Conservation (phyloP, 2,329 filamentous ascomycete species). For the Pseudocercospora cruenta region DNA sequence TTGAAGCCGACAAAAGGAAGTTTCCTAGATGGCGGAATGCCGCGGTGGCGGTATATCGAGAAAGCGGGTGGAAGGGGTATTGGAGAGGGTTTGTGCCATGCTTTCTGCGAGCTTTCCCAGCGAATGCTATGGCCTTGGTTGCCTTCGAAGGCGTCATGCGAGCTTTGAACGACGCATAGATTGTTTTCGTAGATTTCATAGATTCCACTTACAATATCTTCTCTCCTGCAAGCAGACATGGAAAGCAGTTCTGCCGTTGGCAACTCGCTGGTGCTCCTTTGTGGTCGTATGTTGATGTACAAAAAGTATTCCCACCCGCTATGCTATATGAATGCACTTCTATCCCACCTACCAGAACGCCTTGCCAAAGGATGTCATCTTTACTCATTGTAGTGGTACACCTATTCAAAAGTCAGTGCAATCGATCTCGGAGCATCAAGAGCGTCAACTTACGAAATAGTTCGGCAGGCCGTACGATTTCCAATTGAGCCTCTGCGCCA, state of each 20-base stretch:
- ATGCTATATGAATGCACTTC: slow-evolving; percentile 2
- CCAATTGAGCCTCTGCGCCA: slow-evolving; percentile 89
- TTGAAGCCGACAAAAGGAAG: slow-evolving; percentile 67
- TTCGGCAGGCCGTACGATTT: slow-evolving; percentile 86
- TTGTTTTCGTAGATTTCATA: neutral
- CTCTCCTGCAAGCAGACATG: neutral
- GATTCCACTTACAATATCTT: neutral
- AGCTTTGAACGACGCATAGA: slow-evolving; percentile 21
- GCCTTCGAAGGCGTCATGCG: slow-evolving; percentile 80
- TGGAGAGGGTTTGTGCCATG: slow-evolving; percentile 93
- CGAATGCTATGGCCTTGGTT: slow-evolving; percentile 90
- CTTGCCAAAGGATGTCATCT: neutral
- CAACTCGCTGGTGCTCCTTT: neutral
- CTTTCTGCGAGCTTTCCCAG: slow-evolving; percentile 90
- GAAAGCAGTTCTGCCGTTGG: neutral
- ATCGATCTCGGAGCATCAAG: neutral
- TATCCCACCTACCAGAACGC: slow-evolving; percentile 1
- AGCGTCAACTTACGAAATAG: slow-evolving; percentile 73
- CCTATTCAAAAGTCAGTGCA: slow-evolving; percentile 7
- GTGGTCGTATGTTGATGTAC: slow-evolving; percentile 7
- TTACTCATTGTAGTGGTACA: slow-evolving; percentile 30
- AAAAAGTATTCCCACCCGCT: neutral
- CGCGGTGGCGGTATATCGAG: slow-evolving; percentile 73
- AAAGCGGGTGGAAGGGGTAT: slow-evolving; percentile 77
- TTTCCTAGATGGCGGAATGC: slow-evolving; percentile 82